Evolutionary conservation across 2,329 filamentous ascomycete species (phyloP).

Genomic region (Thermothelomyces thermophilus): DNA sequence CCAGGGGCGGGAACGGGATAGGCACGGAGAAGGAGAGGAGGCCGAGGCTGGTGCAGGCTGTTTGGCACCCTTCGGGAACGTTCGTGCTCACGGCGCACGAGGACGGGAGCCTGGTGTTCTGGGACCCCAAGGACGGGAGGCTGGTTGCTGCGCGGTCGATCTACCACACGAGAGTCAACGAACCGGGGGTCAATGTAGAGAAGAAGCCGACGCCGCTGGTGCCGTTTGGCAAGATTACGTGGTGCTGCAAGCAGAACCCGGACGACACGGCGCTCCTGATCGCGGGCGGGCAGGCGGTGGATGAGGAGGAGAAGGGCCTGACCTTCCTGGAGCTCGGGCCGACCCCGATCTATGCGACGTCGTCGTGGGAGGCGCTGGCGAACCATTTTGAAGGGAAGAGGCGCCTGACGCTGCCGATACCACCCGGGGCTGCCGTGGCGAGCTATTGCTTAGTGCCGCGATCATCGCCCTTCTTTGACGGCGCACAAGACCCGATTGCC

Average conservation of each 20-base stretch:
- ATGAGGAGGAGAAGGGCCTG: constrained; percentile 64
- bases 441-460: constrained; percentile 82
- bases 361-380: constrained; percentile 75
- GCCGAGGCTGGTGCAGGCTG: constrained; percentile 71
- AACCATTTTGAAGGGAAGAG: constrained; percentile 75
- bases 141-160: constrained; percentile 78
- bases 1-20: constrained; percentile 71
- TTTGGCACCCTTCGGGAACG: constrained; percentile 93
- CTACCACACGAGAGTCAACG: constrained; percentile 65
- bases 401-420: constrained; percentile 65
- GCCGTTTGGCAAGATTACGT: constrained; percentile 71
- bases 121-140: constrained; percentile 85
- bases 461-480: constrained; percentile 74
- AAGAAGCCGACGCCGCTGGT: constrained; percentile 57
- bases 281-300: constrained; percentile 68
- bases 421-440: constrained; percentile 66
- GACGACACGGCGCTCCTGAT: constrained; percentile 88
- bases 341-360: constrained; percentile 86
- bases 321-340: constrained; percentile 85
- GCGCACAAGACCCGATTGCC: constrained; percentile 85
- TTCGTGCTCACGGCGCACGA: constrained; percentile 84
- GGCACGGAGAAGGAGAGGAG: constrained; percentile 56
- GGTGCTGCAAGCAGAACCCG: constrained; percentile 91
- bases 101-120: constrained; percentile 86
- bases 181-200: constrained; percentile 46